Evolutionary conservation across 306 rosid genomes (phyloP).

Genomic region (Boehmeria nivea): DNA sequence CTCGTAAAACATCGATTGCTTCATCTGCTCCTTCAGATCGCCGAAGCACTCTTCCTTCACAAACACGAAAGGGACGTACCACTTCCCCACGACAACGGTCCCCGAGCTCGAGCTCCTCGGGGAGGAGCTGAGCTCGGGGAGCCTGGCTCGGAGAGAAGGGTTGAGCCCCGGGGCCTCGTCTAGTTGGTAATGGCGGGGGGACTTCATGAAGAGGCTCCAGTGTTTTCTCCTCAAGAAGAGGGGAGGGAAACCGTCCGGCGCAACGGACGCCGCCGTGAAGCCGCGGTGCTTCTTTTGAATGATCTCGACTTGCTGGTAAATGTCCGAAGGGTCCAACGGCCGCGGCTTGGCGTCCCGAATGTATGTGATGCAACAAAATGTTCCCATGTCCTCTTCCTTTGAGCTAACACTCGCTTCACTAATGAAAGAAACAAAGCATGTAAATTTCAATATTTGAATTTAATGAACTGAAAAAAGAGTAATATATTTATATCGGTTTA

Average conservation of each 20-base stretch:
- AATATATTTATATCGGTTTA: no score
- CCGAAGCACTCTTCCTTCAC: constrained; percentile 48
- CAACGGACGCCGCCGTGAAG: constrained; percentile 47
- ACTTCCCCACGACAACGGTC: constrained; percentile 54
- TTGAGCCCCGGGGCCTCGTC: constrained; percentile 51
- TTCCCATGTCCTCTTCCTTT: constrained; percentile 24
- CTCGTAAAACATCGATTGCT: constrained; percentile 46
- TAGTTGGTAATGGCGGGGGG: constrained; percentile 23
- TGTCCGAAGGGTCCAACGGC: constrained; percentile 24
- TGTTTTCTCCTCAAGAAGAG: constrained; percentile 31
- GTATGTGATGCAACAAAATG: constrained; percentile 4
- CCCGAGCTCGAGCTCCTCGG: constrained; percentile 24
- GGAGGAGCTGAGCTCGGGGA: constrained; percentile 34
- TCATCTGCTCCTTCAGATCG: constrained; percentile 34
- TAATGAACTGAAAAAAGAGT: no score
- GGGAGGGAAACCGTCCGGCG: constrained; percentile 48
- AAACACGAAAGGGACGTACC: constrained; percentile 68
- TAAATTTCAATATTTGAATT: background rate
- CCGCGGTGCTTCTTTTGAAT: constrained; percentile 29
- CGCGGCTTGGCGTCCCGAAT: constrained; percentile 19
- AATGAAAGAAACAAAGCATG: background rate
- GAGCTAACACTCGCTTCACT: constrained; percentile 33
- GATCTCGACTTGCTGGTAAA: constrained; percentile 38
- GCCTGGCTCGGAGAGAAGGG: constrained; percentile 27
- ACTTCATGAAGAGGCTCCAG: constrained; percentile 36